phyloP scores from a whole-genome alignment of 2,329 filamentous ascomycete genomes.

The Pseudofabraea citricarpa region DNA sequence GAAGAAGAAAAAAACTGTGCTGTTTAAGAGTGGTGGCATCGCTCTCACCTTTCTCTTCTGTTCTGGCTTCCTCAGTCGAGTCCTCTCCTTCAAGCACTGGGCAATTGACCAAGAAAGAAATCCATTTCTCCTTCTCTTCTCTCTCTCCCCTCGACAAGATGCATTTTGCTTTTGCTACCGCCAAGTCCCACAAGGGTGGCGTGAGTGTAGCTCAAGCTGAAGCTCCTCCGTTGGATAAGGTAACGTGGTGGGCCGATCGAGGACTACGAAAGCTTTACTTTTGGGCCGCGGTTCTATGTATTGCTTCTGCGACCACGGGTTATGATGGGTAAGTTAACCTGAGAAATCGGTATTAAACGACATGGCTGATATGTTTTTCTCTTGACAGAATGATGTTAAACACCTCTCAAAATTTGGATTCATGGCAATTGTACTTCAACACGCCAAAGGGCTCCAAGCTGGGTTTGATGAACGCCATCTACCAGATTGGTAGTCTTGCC shows the following conservation, averaged over 20 bases:
- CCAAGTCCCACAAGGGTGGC: slow-evolving; percentile 18
- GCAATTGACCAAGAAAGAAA: too few relatives aligned
- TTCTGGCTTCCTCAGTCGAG: too few relatives aligned
- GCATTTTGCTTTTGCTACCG: neutral
- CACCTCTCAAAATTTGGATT: slow-evolving; percentile 52
- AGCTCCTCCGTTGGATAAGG: slow-evolving; percentile 46
- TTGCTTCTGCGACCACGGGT: slow-evolving; percentile 57
- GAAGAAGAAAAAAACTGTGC: too few relatives aligned
- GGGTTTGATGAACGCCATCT: slow-evolving; percentile 39
- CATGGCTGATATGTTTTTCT: neutral
- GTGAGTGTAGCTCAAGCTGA: slow-evolving; percentile 37
- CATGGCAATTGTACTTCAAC: slow-evolving; percentile 46
- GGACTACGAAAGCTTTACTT: slow-evolving; percentile 52
- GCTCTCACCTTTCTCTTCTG: too few relatives aligned
- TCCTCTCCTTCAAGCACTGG: too few relatives aligned
- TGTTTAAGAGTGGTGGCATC: too few relatives aligned
- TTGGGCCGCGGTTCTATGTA: slow-evolving; percentile 47
- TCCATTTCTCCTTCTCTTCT: too few relatives aligned
- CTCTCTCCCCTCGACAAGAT: neutral
- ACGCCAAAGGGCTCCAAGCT: slow-evolving; percentile 33
- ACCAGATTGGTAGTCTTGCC: slow-evolving; percentile 35
- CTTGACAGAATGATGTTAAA: slow-evolving; percentile 44
- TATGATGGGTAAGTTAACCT: slow-evolving; percentile 45
- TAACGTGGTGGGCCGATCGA: slow-evolving; percentile 52
- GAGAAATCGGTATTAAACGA: neutral